Evolutionary conservation across 345 rosid species (phyloP), one percentile per base, ranked within the genome.

Genomic region (Brassica juncea): DNA sequence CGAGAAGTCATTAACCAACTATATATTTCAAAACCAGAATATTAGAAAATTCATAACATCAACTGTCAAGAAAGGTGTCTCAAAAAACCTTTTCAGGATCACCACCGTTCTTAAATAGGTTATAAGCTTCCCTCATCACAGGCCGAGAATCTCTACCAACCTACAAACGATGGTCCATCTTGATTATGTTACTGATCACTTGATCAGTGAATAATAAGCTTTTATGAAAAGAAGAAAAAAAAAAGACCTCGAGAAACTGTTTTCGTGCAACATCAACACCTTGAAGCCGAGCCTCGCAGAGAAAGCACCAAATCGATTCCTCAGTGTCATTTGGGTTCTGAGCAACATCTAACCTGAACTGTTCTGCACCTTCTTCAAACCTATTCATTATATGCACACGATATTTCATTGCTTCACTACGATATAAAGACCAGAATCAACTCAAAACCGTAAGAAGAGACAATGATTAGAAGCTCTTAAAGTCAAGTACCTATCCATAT

Each of bases 231-330:
- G 19, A 23, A 3, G 3, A 44, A 34, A 65, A 6, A 68, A 64
- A 68, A 74, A 77, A 80, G 73, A 87, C 98, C 90, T 89, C 88
- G 0, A 91, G 93, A 83, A 91, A 89, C 71, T 77, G 84, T 60
- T 77, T 77, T 78, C 97, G 85, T 11, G 97, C 97, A 55, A 73
- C 88, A 39, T 85, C 90, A 70, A 83, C 84, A 79, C 97, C 97
- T 35, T 78, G 87, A 3, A 91, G 73, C 64, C 81, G 84, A 61
- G 97, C 97, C 80, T 92, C 95, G 58, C 97, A 94, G 8, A 94
- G 94, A 85, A 83, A 91, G 78, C 97, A 89, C 98, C 97, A 92
- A 70, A 94, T 91, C 0, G 98, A 91, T 75, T 92, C 98, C 86
- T 91, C 98, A 0, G 98, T 92, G 63, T 94, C 97, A 83, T 92